Evolutionary conservation across 2,329 filamentous ascomycete genomes (phyloP).

Genomic region (Salinomyces thailandicus): DNA sequence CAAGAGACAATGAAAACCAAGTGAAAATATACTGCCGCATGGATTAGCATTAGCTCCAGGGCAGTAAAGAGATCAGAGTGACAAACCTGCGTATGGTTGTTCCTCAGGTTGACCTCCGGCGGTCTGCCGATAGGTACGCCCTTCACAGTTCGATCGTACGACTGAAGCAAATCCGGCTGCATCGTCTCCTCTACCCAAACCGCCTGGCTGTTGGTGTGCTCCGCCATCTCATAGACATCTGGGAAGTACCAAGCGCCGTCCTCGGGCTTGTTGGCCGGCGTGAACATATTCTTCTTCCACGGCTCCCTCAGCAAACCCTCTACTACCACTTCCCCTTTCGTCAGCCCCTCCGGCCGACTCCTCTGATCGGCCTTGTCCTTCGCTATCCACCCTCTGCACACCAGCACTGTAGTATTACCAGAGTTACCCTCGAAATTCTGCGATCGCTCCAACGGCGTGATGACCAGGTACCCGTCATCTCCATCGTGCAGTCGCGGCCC

Average conservation of each 20-base stretch:
- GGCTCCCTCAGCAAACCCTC: conserved; percentile 79
- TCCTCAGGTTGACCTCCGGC: conserved; percentile 83
- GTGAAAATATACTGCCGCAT: conserved; percentile 74
- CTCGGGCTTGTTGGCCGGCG: conserved; percentile 76
- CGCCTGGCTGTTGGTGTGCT: conserved; percentile 66
- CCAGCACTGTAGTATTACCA: conserved; percentile 57
- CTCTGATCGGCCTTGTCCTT: conserved; percentile 60
- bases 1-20: conserved; percentile 73
- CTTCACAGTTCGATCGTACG: conserved; percentile 63
- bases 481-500: conserved; percentile 84
- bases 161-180: conserved; percentile 67
- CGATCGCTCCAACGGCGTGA: conserved; percentile 76
- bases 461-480: conserved; percentile 78
- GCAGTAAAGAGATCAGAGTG: neutral
- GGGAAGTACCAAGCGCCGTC: conserved; percentile 88
- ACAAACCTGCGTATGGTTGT: conserved; percentile 68
- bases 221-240: conserved; percentile 85
- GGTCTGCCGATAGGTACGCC: conserved; percentile 83
- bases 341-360: conserved; percentile 53
- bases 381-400: conserved; percentile 86
- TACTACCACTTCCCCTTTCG: conserved; percentile 60
- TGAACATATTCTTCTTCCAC: conserved; percentile 98
- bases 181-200: conserved; percentile 96
- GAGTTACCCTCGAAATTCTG: conserved; percentile 36
- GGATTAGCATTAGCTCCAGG: neutral